These are phyloP conservation scores for Diaporthe sp. DNA, from an alignment of 2,329 filamentous ascomycete species.

Conservation along the genomic window DNA sequence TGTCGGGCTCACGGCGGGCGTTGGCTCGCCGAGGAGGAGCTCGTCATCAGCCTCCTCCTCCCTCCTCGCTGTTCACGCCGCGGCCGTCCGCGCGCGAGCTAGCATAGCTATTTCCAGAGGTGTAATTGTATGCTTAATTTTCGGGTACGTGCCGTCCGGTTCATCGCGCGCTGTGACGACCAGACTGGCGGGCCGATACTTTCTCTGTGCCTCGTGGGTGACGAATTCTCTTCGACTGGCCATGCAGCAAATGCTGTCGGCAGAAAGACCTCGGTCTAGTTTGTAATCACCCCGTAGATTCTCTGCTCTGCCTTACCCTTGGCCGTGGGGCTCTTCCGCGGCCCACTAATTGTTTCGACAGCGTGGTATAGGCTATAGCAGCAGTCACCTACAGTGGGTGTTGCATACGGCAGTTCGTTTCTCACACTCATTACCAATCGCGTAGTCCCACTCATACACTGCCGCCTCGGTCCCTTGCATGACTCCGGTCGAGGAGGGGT, in stretches of 20 bases:
- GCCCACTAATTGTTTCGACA: constrained; percentile 17
- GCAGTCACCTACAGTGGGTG: not conserved
- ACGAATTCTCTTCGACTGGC: not conserved
- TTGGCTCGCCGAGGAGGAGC: not conserved
- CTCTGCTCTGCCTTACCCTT: not conserved
- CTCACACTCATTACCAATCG: not conserved
- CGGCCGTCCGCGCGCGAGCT: not conserved
- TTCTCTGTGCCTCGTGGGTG: not conserved
- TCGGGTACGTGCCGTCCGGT: not conserved
- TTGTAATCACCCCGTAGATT: not conserved
- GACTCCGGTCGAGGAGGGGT: constrained; percentile 6
- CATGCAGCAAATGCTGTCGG: not conserved
- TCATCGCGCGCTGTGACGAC: not conserved
- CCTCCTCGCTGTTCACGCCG: constrained; percentile 8
- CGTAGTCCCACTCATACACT: not conserved
- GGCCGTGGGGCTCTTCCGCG: not conserved
- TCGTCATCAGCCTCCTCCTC: not conserved
- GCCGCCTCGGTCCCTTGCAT: not conserved
- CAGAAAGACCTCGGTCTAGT: not conserved
- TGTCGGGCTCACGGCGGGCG: not conserved
- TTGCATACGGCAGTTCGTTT: constrained; percentile 21
- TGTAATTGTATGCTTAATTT: constrained; percentile 24
- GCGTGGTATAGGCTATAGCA: constrained; percentile 1
- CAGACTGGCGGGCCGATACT: constrained; percentile 2
- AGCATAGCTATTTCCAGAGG: not conserved